phyloP scores from a whole-genome alignment of 306 rosid species.

The Nissolia schottii region DNA sequence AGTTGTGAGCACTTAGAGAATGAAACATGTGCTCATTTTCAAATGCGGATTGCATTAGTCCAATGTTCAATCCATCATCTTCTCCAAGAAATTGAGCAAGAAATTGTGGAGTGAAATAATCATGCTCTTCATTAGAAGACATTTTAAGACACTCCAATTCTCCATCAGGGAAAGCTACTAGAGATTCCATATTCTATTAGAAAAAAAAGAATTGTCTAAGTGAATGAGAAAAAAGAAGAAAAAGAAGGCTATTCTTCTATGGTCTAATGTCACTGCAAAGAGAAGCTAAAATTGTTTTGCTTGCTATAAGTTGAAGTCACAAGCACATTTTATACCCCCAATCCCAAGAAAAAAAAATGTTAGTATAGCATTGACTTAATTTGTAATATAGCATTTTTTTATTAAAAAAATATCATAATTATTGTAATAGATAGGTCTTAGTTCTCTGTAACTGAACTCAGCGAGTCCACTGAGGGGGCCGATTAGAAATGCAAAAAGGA shows the following conservation, averaged over 20 bases:
- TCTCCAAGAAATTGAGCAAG: conserved; percentile 34
- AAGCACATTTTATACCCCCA: conserved; percentile 39
- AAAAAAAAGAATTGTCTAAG: background rate
- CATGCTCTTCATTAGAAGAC: conserved; percentile 49
- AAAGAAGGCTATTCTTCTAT: background rate
- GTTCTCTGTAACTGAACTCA: conserved; percentile 51
- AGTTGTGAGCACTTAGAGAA: conserved; percentile 40
- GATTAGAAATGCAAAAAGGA: conserved; percentile 31
- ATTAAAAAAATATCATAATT: conserved; percentile 43
- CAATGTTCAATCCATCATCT: conserved; percentile 42
- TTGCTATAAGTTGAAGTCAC: conserved; percentile 22
- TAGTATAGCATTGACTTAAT: conserved; percentile 48
- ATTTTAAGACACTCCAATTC: conserved; percentile 65
- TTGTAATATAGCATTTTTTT: conserved; percentile 17
- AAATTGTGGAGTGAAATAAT: conserved; percentile 42
- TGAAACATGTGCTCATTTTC: conserved; percentile 41
- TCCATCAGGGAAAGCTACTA: conserved; percentile 60
- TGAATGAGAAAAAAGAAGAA: background rate
- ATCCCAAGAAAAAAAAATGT: conserved; percentile 30
- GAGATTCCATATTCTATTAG: conserved; percentile 49
- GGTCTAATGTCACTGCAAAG: background rate
- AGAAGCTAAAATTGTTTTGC: conserved; percentile 29
- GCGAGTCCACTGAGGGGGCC: conserved; percentile 58
- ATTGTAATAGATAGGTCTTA: conserved; percentile 44
- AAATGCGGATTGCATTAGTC: conserved; percentile 19